These are phyloP conservation scores for Fusarium sp. DNA, from an alignment of 2,329 filamentous ascomycete species.

Conservation along the genomic window DNA sequence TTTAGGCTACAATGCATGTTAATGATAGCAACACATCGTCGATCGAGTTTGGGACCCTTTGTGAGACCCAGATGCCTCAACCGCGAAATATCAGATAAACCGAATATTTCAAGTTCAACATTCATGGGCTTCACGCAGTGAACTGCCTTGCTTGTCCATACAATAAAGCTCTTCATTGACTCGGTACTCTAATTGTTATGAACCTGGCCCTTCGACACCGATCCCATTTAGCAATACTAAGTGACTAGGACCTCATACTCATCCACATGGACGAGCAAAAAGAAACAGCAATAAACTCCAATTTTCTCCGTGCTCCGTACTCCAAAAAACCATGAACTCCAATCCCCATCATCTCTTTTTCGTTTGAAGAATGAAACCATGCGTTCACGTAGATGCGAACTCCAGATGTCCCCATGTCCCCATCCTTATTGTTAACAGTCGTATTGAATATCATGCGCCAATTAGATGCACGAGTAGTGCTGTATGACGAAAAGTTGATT, in stretches of 20 bases:
- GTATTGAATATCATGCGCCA: conserved; percentile 1
- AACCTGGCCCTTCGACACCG: conserved; percentile 14
- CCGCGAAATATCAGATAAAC: background rate
- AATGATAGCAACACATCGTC: conserved; percentile 2
- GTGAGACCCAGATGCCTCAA: background rate
- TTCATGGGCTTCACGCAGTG: too few species aligned
- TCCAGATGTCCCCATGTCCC: conserved; percentile 4
- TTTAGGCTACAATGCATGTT: conserved; percentile 16
- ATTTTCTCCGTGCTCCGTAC: conserved; percentile 22
- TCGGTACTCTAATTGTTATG: conserved; percentile 30
- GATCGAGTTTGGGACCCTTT: background rate
- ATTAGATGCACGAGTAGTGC: background rate
- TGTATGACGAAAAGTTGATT: background rate
- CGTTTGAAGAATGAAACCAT: conserved; percentile 24
- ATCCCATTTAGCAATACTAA: conserved; percentile 38
- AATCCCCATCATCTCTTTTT: conserved; percentile 16
- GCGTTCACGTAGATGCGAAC: conserved; percentile 15
- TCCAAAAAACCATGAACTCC: conserved; percentile 37
- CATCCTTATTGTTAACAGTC: background rate
- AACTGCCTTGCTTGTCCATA: conserved; percentile 1
- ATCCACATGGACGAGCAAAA: conserved; percentile 5
- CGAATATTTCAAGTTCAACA: background rate
- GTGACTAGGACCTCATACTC: conserved; percentile 12
- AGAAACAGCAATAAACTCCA: conserved; percentile 35
- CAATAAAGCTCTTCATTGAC: conserved; percentile 18